These are phyloP conservation scores for Nemania sp. DNA, from an alignment of 2,329 filamentous ascomycete species.

Conservation along the genomic window DNA sequence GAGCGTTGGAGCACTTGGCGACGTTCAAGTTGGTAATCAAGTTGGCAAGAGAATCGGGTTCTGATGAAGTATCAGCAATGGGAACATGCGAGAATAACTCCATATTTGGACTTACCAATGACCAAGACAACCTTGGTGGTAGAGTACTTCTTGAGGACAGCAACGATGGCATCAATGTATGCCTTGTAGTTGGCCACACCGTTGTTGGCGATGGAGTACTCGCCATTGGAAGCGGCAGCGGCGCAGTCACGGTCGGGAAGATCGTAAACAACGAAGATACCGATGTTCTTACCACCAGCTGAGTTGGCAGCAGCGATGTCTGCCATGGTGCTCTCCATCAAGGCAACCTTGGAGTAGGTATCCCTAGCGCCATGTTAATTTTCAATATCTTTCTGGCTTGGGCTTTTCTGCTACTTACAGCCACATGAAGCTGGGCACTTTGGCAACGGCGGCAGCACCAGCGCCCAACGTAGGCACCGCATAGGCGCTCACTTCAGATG, in stretches of 20 bases:
- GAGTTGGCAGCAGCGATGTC: constrained; percentile 47
- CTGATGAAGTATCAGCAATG: constrained; percentile 39
- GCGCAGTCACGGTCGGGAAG: constrained; percentile 62
- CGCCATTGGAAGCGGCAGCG: constrained; percentile 60
- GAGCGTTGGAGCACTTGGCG: constrained; percentile 52
- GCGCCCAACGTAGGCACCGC: constrained; percentile 66
- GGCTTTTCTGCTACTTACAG: constrained; percentile 41
- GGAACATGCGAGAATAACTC: constrained; percentile 2
- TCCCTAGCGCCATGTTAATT: constrained; percentile 43
- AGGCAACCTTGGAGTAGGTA: constrained; percentile 51
- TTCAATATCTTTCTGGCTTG: background rate
- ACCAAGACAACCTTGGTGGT: constrained; percentile 50
- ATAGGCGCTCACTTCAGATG: constrained; percentile 55
- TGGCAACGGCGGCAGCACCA: constrained; percentile 54
- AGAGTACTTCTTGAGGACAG: constrained; percentile 47
- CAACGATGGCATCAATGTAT: constrained; percentile 55
- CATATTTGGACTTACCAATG: constrained; percentile 42
- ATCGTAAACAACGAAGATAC: constrained; percentile 59
- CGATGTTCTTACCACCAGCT: constrained; percentile 48
- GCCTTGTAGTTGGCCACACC: constrained; percentile 57
- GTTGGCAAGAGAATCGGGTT: constrained; percentile 63
- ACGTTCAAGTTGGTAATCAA: constrained; percentile 59
- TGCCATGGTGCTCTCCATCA: constrained; percentile 50
- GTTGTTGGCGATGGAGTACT: constrained; percentile 54
- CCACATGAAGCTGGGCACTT: constrained; percentile 58